phyloP scores from a whole-genome alignment of 2,329 filamentous ascomycete species.

The Pestalotiopsis sp. region DNA sequence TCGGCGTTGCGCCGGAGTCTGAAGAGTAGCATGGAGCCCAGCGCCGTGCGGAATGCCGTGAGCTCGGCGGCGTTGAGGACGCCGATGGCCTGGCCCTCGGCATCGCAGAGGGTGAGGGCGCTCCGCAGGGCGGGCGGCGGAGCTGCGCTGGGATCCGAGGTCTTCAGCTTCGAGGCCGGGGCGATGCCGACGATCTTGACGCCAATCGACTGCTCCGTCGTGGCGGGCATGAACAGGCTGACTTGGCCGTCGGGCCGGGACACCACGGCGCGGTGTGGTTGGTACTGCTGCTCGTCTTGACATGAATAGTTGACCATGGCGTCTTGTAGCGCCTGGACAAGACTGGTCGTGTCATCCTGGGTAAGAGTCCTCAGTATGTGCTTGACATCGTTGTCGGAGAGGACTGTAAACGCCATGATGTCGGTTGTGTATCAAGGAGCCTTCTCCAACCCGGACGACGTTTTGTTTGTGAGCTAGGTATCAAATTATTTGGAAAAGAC shows the following conservation, averaged over 20 bases:
- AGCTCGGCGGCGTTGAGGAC: constrained; percentile 6
- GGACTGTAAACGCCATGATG: neutral
- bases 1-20: neutral
- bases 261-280: neutral
- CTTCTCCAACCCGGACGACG: neutral
- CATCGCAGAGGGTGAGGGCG: neutral
- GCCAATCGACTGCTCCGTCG: neutral
- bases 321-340: neutral
- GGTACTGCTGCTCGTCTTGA: neutral
- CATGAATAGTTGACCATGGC: neutral
- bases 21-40: constrained; percentile 1
- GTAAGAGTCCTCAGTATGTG: neutral
- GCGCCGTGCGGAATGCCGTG: neutral
- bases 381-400: neutral
- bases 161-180: neutral
- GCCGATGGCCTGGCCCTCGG: neutral
- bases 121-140: neutral
- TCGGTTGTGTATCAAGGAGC: neutral
- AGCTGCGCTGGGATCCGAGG: neutral
- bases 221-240: neutral
- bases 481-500: too few species aligned
- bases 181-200: constrained; percentile 6
- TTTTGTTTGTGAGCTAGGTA: neutral
- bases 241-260: neutral
- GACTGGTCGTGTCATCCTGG: neutral